Evolutionary conservation across 352 stramenopile genomes (phyloP), one percentile per base, ranked within the genome.

Genomic region (Globisporangium lucens): DNA sequence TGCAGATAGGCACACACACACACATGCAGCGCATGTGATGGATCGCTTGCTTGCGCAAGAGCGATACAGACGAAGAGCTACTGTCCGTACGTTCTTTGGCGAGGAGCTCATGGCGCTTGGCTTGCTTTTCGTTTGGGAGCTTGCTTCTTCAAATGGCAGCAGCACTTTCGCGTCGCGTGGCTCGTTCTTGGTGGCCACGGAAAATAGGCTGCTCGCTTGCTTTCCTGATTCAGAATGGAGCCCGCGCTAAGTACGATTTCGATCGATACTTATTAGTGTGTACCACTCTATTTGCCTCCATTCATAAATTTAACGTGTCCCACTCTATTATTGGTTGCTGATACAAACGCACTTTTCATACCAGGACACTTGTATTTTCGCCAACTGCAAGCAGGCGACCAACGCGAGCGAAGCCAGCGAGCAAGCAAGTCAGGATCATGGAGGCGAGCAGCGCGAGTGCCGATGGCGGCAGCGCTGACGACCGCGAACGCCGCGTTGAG

Each of bases 401-500:
- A 30, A 61, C 12, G 9, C 30, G 20, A 43, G 24, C 24, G 24
- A 24, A 24, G 24, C 30, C 13, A 47, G 30, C 24, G 24, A 24
- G 2, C 30, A 3, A 33, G 43, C 43, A 51, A 22, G 15, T 22
- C 2, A 9, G 43, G 43, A 51, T 51, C 43, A 58, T 61, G 56
- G 33, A 61, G 5, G 33, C 56, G 17, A 60, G 30, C 55, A 60
- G 30, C 30, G 55, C 55, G 13, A 58, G 27, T 12, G 15, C 10
- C 56, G 53, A 38, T 38, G 56, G 15, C 9, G 30, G 15, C 20
- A 38, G 9, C 33, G 22, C 36, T 24, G 43, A 65, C 43, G 60
- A 27, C 46, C 60, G 60, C 59, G 59, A 65, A 29, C 33, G 10
- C 33, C 59, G 59, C 46, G 60, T 65, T 29, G 53, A 62, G 36